phyloP scores from a whole-genome alignment of 176 grass and related monocot species.

The Secale cereale region DNA sequence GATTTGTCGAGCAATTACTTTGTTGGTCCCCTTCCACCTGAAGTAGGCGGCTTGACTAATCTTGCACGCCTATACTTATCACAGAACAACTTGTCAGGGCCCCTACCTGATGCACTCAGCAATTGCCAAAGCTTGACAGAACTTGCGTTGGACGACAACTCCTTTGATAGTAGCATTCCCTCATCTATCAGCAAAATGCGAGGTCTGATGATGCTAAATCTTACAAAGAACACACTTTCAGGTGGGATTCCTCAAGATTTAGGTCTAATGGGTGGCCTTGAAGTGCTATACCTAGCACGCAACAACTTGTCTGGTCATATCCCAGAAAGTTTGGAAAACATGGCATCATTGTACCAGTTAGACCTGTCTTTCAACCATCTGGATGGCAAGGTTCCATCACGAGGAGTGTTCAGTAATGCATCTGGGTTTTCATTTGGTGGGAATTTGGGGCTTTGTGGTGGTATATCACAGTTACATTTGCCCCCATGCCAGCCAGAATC shows the following conservation, averaged over 20 bases:
- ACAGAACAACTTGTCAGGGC: constrained; percentile 18
- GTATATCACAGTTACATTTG: background rate
- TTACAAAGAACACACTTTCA: constrained; percentile 38
- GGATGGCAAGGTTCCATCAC: constrained; percentile 31
- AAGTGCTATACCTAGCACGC: constrained; percentile 29
- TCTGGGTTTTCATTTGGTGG: background rate
- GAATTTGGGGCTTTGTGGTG: background rate
- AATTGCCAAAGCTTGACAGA: constrained; percentile 37
- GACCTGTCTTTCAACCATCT: constrained; percentile 58
- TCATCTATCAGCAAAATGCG: constrained; percentile 32
- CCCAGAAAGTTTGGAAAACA: constrained; percentile 16
- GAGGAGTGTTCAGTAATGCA: constrained; percentile 38
- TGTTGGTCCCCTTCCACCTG: constrained; percentile 30
- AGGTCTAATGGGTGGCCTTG: constrained; percentile 28
- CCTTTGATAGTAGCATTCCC: constrained; percentile 34
- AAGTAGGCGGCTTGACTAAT: constrained; percentile 25
- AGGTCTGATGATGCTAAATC: constrained; percentile 30
- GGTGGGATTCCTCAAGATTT: constrained; percentile 46
- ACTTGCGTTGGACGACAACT: constrained; percentile 41
- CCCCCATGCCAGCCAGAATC: background rate
- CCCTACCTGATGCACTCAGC: background rate
- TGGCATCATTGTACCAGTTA: constrained; percentile 22
- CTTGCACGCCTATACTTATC: constrained; percentile 24
- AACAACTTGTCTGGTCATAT: constrained; percentile 53
- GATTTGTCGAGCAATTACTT: constrained; percentile 39